Percentiles rank a stretch among this genome's conserved stretches.
Evolutionary conservation across 2,329 filamentous ascomycete genomes (phyloP).

Genomic region (Aspergillus melleus): DNA sequence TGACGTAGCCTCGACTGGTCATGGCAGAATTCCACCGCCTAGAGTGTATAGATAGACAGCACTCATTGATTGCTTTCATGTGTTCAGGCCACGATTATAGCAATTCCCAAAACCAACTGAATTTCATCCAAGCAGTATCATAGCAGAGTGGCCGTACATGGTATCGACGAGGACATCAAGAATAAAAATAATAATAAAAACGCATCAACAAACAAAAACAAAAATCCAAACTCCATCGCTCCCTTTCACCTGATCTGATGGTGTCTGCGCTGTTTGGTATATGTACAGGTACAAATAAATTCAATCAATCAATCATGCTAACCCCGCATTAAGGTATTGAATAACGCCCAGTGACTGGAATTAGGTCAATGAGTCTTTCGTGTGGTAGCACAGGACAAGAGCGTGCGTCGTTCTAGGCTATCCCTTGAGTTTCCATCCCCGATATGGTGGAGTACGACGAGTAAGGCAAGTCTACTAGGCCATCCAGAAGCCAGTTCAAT

Average conservation of each 20-base stretch:
- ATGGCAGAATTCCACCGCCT: too few species aligned
- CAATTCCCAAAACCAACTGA: not conserved
- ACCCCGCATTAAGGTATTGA: not conserved
- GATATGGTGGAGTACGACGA: conserved; percentile 56
- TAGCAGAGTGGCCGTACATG: not conserved
- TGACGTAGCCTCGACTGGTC: too few species aligned
- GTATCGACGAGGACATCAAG: not conserved
- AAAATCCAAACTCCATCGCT: conserved; percentile 10
- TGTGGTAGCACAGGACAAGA: too few species aligned
- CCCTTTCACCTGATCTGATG: not conserved
- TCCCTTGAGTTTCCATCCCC: conserved; percentile 45
- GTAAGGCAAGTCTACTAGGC: conserved; percentile 77
- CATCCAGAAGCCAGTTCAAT: conserved; percentile 90
- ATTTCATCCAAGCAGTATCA: not conserved
- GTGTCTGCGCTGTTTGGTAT: conserved; percentile 16
- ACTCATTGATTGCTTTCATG: too few species aligned
- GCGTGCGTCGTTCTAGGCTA: conserved; percentile 25
- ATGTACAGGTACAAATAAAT: conserved; percentile 10
- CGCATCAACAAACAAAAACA: not conserved
- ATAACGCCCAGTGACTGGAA: not conserved
- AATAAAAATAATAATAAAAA: not conserved
- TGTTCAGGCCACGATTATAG: too few species aligned
- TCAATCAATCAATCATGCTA: conserved; percentile 8
- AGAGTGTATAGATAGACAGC: too few species aligned
- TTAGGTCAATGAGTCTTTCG: not conserved